phyloP scores from a whole-genome alignment of 768 basidiomycete species.

The Pulveroboletus frians region DNA sequence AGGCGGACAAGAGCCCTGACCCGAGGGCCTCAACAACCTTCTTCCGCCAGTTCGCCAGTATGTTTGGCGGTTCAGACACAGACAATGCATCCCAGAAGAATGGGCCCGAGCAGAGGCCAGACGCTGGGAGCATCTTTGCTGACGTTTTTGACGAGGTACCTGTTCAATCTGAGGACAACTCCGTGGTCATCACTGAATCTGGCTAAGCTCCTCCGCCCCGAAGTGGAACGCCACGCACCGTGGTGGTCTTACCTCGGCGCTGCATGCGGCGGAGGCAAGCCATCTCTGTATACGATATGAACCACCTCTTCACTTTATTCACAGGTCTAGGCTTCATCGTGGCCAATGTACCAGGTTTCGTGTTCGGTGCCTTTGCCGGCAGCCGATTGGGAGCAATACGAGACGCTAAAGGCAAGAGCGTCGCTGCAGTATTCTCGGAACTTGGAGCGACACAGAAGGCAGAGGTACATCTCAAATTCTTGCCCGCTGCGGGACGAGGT shows the following conservation, averaged over 20 bases:
- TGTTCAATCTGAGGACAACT: not conserved
- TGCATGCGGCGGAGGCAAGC: conserved; percentile 57
- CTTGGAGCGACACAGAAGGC: conserved; percentile 78
- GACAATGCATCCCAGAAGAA: conserved; percentile 28
- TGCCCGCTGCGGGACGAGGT: not conserved
- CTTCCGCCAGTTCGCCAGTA: conserved; percentile 69
- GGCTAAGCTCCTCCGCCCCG: conserved; percentile 67
- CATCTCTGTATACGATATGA: conserved; percentile 7
- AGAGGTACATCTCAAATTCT: conserved; percentile 50
- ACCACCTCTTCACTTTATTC: conserved; percentile 33
- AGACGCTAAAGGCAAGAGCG: conserved; percentile 92
- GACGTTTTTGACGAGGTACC: conserved; percentile 89
- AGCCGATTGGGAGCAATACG: conserved; percentile 88
- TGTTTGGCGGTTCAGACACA: conserved; percentile 49
- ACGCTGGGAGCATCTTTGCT: conserved; percentile 78
- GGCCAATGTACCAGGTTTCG: conserved; percentile 80
- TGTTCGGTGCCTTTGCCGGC: conserved; percentile 83
- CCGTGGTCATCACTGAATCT: not conserved
- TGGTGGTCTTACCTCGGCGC: conserved; percentile 77
- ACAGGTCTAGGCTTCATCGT: conserved; percentile 38
- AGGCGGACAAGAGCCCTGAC: conserved; percentile 50
- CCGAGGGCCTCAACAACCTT: conserved; percentile 68
- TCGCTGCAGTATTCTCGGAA: conserved; percentile 80
- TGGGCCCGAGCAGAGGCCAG: conserved; percentile 46
- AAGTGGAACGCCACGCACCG: conserved; percentile 64